Evolutionary conservation across 495 filamentous ascomycete genomes (phyloP).

Genomic region (Penicillium bovifimosum): DNA sequence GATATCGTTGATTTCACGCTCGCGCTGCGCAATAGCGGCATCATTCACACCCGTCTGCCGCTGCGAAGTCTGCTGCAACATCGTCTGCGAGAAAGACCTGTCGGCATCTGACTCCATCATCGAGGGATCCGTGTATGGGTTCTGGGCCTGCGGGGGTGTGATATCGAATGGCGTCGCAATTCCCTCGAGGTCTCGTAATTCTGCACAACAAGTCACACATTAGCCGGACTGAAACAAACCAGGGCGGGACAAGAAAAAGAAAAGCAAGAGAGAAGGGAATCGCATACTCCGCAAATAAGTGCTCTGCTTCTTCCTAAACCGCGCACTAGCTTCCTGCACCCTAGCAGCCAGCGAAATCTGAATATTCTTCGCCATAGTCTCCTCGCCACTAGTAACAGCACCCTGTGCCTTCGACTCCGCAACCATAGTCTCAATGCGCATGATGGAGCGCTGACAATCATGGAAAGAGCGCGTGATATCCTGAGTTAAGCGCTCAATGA

Average conservation of each 20-base stretch:
- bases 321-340: constrained; percentile 88
- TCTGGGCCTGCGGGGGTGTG: constrained; percentile 58
- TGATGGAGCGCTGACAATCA: constrained; percentile 79
- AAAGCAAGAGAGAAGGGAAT: neutral
- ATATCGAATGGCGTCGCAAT: constrained; percentile 57
- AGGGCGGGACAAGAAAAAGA: neutral
- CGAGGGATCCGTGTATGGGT: constrained; percentile 70
- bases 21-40: constrained; percentile 79
- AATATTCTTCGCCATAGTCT: constrained; percentile 93
- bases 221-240: constrained; percentile 1
- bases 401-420: constrained; percentile 64
- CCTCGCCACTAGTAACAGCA: constrained; percentile 69
- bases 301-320: constrained; percentile 94
- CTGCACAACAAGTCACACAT: constrained; percentile 38
- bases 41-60: constrained; percentile 72
- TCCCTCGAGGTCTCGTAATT: constrained; percentile 75
- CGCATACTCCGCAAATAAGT: constrained; percentile 84
- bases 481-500: constrained; percentile 87
- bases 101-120: constrained; percentile 87
- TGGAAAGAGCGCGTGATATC: constrained; percentile 86
- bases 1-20: constrained; percentile 96
- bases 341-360: constrained; percentile 81
- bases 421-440: constrained; percentile 81
- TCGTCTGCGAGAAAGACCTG: constrained; percentile 83
- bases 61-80: constrained; percentile 69